Evolutionary conservation across 345 rosid genomes (phyloP).

Genomic region (Syzygium jambos): DNA sequence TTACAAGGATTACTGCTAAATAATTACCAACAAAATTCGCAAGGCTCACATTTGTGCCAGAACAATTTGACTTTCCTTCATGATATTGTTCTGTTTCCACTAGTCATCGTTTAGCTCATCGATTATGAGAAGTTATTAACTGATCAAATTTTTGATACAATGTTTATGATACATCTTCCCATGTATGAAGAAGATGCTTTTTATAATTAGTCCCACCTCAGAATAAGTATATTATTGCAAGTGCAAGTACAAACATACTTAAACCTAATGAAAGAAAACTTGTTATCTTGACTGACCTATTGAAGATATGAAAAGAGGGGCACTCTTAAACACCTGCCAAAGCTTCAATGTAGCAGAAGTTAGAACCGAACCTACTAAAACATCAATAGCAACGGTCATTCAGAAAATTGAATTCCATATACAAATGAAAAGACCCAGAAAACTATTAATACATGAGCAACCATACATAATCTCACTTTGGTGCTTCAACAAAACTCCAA

Average conservation of each 20-base stretch:
- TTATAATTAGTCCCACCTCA: not conserved
- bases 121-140: not conserved
- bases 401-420: not conserved
- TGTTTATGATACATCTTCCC: not conserved
- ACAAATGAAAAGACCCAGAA: not conserved
- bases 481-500: not conserved
- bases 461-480: not conserved
- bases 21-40: not conserved
- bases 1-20: not conserved
- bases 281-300: constrained; percentile 45
- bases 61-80: not conserved
- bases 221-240: not conserved
- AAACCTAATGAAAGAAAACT: not conserved
- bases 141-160: not conserved
- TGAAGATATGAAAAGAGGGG: constrained; percentile 92
- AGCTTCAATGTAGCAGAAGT: not conserved
- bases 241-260: not conserved
- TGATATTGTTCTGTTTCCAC: not conserved
- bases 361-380: not conserved
- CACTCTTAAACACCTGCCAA: constrained; percentile 87
- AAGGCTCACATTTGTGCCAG: not conserved
- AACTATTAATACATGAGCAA: not conserved
- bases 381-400: not conserved
- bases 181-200: not conserved
- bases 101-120: not conserved